Conservation (phyloP, 306 rosid species). For the Trifolium repens region DNA sequence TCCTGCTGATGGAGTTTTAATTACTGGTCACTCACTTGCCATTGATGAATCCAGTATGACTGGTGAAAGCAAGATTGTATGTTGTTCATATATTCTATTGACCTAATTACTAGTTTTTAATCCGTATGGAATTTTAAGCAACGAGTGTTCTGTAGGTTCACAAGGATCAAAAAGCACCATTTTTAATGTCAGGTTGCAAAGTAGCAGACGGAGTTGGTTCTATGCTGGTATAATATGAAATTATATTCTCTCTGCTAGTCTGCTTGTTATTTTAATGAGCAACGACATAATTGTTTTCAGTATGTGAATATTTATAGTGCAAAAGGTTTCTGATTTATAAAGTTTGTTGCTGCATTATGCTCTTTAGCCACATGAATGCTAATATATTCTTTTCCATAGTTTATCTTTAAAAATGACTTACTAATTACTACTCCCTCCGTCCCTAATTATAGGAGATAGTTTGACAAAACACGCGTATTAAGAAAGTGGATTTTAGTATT, state of each 20-base stretch:
- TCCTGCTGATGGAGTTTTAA: conserved; percentile 90
- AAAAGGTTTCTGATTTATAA: conserved; percentile 8
- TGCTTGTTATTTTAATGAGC: conserved; percentile 19
- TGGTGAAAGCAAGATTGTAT: conserved; percentile 94
- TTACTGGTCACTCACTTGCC: conserved; percentile 83
- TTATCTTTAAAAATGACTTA: conserved; percentile 3
- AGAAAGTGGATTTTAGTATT: too few species aligned
- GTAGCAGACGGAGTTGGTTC: conserved; percentile 94
- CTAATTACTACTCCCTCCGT: too few species aligned
- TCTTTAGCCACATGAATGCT: conserved; percentile 21
- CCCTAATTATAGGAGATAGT: too few species aligned
- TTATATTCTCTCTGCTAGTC: conserved; percentile 4
- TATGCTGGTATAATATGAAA: conserved; percentile 69
- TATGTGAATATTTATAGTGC: not conserved
- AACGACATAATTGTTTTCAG: not conserved
- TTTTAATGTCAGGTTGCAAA: conserved; percentile 95
- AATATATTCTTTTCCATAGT: conserved; percentile 26
- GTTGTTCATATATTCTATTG: conserved; percentile 41
- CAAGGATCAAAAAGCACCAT: conserved; percentile 78
- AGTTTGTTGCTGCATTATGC: conserved; percentile 33
- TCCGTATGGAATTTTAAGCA: conserved; percentile 35
- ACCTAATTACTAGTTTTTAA: conserved; percentile 19
- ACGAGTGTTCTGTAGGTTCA: conserved; percentile 61
- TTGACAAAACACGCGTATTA: too few species aligned
- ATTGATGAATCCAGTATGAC: conserved; percentile 98